A percentile compares a stretch with the other conserved stretches of the same genome.
Evolutionary conservation across 140 eudicot species (phyloP).

Genomic region (Oenanthe javanica): DNA sequence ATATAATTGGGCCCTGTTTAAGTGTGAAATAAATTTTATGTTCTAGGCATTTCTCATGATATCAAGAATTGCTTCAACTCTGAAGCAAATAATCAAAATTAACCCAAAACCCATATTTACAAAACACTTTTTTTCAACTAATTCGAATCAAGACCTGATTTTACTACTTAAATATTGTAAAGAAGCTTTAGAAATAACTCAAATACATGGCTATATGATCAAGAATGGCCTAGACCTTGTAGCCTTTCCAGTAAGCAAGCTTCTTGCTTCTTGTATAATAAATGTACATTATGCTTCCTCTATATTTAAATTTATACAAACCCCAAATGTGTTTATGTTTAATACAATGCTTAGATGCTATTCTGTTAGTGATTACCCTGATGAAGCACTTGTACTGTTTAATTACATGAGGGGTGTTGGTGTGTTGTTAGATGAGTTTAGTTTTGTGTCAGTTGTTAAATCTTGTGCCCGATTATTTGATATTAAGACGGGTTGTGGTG

Average conservation of each 20-base stretch:
- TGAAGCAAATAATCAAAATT: slow-evolving; percentile 1
- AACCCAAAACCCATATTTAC: neutral
- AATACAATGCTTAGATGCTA: slow-evolving; percentile 35
- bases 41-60: neutral
- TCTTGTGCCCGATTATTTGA: slow-evolving; percentile 39
- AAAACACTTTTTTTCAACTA: neutral
- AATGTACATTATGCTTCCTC: slow-evolving; percentile 26
- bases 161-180: slow-evolving; percentile 1
- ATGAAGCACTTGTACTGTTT: slow-evolving; percentile 20
- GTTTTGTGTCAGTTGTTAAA: slow-evolving; percentile 35
- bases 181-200: slow-evolving; percentile 10
- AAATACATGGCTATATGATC: slow-evolving; percentile 31
- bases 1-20: neutral
- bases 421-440: slow-evolving; percentile 33
- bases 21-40: too few relatives aligned
- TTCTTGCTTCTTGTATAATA: slow-evolving; percentile 23
- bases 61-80: neutral
- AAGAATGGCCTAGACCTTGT: slow-evolving; percentile 25
- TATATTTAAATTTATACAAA: slow-evolving; percentile 17
- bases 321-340: slow-evolving; percentile 34
- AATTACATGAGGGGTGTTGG: slow-evolving; percentile 19
- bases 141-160: slow-evolving; percentile 5
- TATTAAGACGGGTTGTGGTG: slow-evolving; percentile 31
- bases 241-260: slow-evolving; percentile 39
- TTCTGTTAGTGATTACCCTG: slow-evolving; percentile 24